phyloP scores from a whole-genome alignment of 1,284 basidiomycete species.

The Phenoliferia sp. region DNA sequence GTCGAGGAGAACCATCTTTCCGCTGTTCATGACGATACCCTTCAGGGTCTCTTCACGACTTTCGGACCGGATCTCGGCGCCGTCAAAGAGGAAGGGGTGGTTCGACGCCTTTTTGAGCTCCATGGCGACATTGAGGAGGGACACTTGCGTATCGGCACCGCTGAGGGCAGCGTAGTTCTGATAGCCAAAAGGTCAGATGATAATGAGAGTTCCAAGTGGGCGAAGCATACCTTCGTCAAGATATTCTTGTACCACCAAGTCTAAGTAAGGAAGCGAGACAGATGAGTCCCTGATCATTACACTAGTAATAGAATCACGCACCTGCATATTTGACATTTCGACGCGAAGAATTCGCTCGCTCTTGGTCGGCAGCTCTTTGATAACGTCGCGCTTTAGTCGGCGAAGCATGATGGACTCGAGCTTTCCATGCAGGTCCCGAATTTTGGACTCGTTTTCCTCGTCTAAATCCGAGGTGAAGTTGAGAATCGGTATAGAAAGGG shows the following conservation, averaged over 20 bases:
- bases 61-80: slow-evolving; percentile 74
- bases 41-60: slow-evolving; percentile 61
- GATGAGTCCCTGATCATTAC: background rate
- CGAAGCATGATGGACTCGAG: slow-evolving; percentile 92
- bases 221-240: slow-evolving; percentile 68
- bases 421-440: slow-evolving; percentile 89
- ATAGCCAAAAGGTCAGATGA: background rate
- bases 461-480: slow-evolving; percentile 47
- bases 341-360: slow-evolving; percentile 96
- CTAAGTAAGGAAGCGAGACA: slow-evolving; percentile 48
- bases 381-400: slow-evolving; percentile 93
- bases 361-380: slow-evolving; percentile 94
- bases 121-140: slow-evolving; percentile 91
- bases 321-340: slow-evolving; percentile 82
- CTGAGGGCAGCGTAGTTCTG: slow-evolving; percentile 90
- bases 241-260: slow-evolving; percentile 99
- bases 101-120: slow-evolving; percentile 97
- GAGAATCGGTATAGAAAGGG: no score
- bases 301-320: background rate
- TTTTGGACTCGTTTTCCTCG: slow-evolving; percentile 87
- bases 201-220: background rate
- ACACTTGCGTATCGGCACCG: slow-evolving; percentile 77
- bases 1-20: slow-evolving; percentile 50
- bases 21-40: slow-evolving; percentile 47
- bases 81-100: slow-evolving; percentile 96